Percentiles rank a stretch among this genome's conserved stretches.
Evolutionary conservation across 2,329 filamentous ascomycete species (phyloP).

Genomic region (Periconia macrospinosa): DNA sequence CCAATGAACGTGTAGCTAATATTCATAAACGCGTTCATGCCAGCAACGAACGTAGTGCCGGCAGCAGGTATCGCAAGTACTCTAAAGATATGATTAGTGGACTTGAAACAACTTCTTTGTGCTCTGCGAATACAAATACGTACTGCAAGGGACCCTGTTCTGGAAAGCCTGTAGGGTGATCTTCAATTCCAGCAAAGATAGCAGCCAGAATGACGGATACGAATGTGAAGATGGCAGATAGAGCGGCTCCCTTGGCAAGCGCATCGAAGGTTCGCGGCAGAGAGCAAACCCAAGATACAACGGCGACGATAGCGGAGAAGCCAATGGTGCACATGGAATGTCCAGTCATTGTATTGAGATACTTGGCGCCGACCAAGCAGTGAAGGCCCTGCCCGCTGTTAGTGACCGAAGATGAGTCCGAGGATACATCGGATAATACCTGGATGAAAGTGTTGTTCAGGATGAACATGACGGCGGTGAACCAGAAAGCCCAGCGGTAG

Average conservation of each 20-base stretch:
- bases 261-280: constrained; percentile 83
- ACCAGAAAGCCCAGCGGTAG: constrained; percentile 69
- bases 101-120: too few species aligned
- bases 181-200: constrained; percentile 77
- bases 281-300: constrained; percentile 77
- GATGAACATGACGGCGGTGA: constrained; percentile 82
- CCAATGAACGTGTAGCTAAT: constrained; percentile 97
- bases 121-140: too few species aligned
- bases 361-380: constrained; percentile 81
- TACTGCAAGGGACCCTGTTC: constrained; percentile 59
- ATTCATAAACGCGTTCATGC: constrained; percentile 88
- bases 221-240: constrained; percentile 86
- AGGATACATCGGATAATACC: constrained; percentile 45
- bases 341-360: constrained; percentile 84
- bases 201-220: constrained; percentile 82
- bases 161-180: constrained; percentile 68
- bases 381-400: constrained; percentile 65
- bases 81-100: too few species aligned
- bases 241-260: constrained; percentile 76
- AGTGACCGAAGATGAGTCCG: constrained; percentile 12
- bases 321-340: constrained; percentile 74
- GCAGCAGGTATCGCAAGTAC: constrained; percentile 69
- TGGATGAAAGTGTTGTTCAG: constrained; percentile 94
- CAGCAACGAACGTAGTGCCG: constrained; percentile 77
- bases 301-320: constrained; percentile 73